Base-by-base conservation (phyloP, 306 rosid species). In the Cucumis hystrix region DNA sequence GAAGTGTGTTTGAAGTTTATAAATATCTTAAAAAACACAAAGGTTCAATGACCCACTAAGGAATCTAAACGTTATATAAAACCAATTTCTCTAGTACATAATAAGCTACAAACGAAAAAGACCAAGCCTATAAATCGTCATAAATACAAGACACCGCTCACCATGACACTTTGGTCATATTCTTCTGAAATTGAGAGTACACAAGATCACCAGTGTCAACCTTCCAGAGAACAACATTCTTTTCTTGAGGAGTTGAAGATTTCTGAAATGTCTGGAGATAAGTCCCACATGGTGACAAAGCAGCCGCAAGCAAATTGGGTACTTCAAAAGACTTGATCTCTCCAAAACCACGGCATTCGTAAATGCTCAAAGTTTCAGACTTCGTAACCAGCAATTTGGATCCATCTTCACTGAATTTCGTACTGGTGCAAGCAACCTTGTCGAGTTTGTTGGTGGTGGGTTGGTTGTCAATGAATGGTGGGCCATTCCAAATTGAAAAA, bases 401-500 rank as follows among this genome's bases (percentile, higher is more conserved):
- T 49, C 98, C 98, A 82, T 90, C 82, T 62, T 90, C 96, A 33
- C 94, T 84, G 86, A 87, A 94, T 72, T 87, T 91, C 0, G 95
- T 83, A 54, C 37, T 92, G 8, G 62, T 8, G 79, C 97, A 91
- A 67, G 85, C 55, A 65, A 85, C 82, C 39, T 89, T 90, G 17
- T 89, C 95, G 67, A 89, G 92, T 87, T 69, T 69, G 39, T 88
- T 90, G 79, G 81, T 58, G 64, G 60, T 84, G 13, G 96, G 95
- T 75, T 89, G 83, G 47, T 86, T 90, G 78, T 83, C 77, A 77
- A 55, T 52, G 52, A 90, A 91, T 9, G 96, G 96, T 0, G 95
- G 97, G 2, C 98, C 98, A 2, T 85, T 89, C 98, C 97, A 94
- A 85, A 92, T 77, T 5, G 88, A 94, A 78, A 78, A 85, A 23